Evolutionary conservation across 1,139 yeast species (phyloP).

Genomic region (Pichia sp.): DNA sequence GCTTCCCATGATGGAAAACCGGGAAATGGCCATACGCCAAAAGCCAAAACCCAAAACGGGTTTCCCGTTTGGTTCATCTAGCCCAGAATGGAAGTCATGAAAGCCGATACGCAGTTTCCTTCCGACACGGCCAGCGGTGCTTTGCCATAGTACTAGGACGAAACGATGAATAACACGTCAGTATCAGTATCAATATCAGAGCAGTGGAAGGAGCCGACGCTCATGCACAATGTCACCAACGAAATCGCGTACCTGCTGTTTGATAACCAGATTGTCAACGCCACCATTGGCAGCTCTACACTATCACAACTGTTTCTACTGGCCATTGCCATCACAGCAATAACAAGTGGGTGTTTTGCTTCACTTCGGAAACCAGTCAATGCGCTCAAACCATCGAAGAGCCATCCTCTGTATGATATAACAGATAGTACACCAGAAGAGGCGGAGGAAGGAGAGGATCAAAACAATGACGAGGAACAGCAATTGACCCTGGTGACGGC

Average conservation of each 20-base stretch:
- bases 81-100: too few species aligned
- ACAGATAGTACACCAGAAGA: conserved; percentile 33
- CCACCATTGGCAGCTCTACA: conserved; percentile 9
- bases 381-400: conserved; percentile 35
- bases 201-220: too few species aligned
- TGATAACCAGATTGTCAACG: conserved; percentile 14
- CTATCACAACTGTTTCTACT: conserved; percentile 15
- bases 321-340: conserved; percentile 27
- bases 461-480: conserved; percentile 17
- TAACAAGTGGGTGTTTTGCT: conserved; percentile 34
- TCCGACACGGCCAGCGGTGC: too few species aligned
- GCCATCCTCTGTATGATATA: conserved; percentile 39
- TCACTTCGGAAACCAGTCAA: conserved; percentile 38
- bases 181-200: too few species aligned
- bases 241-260: conserved; percentile 17
- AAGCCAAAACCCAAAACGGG: too few species aligned
- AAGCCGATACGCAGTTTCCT: too few species aligned
- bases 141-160: too few species aligned
- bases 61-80: too few species aligned
- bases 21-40: too few species aligned
- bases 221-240: conserved; percentile 8
- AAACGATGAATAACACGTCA: too few species aligned
- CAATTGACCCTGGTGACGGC: conserved; percentile 28
- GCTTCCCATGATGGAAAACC: too few species aligned
- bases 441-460: conserved; percentile 10